These are phyloP conservation scores for Nicotiana obtusifolia DNA, from an alignment of 257 asterid genomes.

Conservation along the genomic window DNA sequence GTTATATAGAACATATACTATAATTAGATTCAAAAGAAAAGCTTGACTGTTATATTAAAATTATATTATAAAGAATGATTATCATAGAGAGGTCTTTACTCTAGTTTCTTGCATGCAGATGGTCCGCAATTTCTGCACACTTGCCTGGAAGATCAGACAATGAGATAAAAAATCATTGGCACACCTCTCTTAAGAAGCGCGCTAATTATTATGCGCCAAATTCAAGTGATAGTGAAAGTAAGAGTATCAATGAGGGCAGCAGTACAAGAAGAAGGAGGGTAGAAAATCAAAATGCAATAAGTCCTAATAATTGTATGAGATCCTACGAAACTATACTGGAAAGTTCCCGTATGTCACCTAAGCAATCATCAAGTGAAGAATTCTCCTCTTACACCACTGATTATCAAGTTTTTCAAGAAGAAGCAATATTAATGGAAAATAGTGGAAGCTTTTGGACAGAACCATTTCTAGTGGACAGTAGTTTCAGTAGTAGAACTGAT, in stretches of 20 bases:
- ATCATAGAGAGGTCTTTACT: accelerated
- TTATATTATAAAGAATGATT: accelerated
- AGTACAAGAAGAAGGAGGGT: not conserved
- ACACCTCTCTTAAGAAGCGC: not conserved
- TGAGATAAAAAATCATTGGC: conserved; percentile 16
- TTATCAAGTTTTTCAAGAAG: not conserved
- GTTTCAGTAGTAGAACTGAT: not conserved
- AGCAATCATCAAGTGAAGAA: not conserved
- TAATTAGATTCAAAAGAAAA: too few species aligned
- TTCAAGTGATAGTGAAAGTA: not conserved
- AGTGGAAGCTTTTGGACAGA: conserved; percentile 13
- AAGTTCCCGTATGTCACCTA: not conserved
- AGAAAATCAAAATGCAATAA: not conserved
- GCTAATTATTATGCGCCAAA: not conserved
- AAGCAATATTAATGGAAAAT: not conserved
- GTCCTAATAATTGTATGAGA: not conserved
- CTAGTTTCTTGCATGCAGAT: not conserved
- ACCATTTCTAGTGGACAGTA: conserved; percentile 4
- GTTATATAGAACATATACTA: too few species aligned
- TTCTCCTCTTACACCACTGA: not conserved
- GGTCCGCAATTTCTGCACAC: conserved; percentile 7
- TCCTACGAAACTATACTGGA: not conserved
- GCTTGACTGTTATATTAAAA: too few species aligned
- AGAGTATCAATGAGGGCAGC: too few species aligned
- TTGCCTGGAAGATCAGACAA: conserved; percentile 13